phyloP scores from a whole-genome alignment of 129 eudicot genomes.

The Lactuca saligna region DNA sequence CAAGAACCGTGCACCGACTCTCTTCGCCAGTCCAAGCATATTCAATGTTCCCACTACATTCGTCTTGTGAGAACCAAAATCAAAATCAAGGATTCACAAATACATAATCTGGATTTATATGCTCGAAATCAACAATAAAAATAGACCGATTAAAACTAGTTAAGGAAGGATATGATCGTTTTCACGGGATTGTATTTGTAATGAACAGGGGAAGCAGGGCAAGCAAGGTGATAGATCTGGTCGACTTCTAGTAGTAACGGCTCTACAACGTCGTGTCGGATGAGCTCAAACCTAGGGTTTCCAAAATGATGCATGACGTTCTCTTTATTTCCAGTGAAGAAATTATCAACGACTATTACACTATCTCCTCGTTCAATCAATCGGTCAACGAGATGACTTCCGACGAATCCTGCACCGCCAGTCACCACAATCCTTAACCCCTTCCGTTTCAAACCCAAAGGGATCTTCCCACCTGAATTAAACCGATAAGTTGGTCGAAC shows the following conservation, averaged over 20 bases:
- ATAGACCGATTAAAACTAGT: neutral
- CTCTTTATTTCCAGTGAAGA: constrained; percentile 39
- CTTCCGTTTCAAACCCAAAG: constrained; percentile 20
- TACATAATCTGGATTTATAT: neutral
- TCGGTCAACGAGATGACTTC: constrained; percentile 38
- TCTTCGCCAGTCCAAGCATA: constrained; percentile 86
- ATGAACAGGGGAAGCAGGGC: constrained; percentile 96
- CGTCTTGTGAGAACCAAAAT: constrained; percentile 51
- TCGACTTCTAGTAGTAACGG: constrained; percentile 80
- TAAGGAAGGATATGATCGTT: constrained; percentile 78
- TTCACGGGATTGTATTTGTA: constrained; percentile 88
- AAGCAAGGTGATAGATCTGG: constrained; percentile 96
- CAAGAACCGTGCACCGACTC: constrained; percentile 82
- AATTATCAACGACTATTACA: constrained; percentile 44
- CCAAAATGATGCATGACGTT: constrained; percentile 68
- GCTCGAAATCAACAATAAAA: constrained; percentile 19
- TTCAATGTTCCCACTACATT: constrained; percentile 89
- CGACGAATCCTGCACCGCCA: constrained; percentile 43
- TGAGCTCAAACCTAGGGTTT: constrained; percentile 79
- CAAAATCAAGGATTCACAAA: constrained; percentile 39
- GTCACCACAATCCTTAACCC: constrained; percentile 36
- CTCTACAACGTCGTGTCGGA: constrained; percentile 93
- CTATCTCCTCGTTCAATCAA: constrained; percentile 41
- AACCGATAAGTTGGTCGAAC: constrained; percentile 22
- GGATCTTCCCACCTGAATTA: constrained; percentile 34